Percentiles rank a stretch among this genome's conserved stretches.
Evolutionary conservation across 192 early-diverging fungal genomes (phyloP).

Genomic region (Backusella australiensis): DNA sequence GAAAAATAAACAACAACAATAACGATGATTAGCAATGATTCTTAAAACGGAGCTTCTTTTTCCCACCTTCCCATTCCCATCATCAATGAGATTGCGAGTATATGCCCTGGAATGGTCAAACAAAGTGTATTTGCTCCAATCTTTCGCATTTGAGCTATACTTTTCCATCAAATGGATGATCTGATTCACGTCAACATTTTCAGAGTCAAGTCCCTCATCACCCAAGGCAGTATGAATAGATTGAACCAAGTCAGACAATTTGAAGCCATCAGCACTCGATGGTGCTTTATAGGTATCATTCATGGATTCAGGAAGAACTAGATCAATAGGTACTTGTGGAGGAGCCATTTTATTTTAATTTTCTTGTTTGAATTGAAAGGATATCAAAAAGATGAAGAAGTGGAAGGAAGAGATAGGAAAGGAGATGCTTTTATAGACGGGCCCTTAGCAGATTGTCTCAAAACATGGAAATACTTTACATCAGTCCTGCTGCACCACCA

Average conservation of each 20-base stretch:
- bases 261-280: neutral
- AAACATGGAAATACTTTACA: neutral
- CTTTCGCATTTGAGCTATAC: slow-evolving; percentile 63
- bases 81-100: slow-evolving; percentile 87
- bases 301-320: neutral
- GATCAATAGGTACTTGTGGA: neutral
- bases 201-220: slow-evolving; percentile 51
- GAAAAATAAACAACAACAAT: neutral
- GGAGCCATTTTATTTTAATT: neutral
- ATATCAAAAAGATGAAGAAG: neutral
- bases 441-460: neutral
- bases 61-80: slow-evolving; percentile 75
- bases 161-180: slow-evolving; percentile 65
- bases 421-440: neutral
- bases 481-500: slow-evolving; percentile 2
- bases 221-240: slow-evolving; percentile 53
- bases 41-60: neutral
- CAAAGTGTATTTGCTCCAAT: slow-evolving; percentile 75
- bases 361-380: neutral
- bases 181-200: slow-evolving; percentile 51
- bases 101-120: slow-evolving; percentile 72
- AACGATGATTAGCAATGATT: neutral
- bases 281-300: neutral
- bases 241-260: neutral
- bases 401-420: neutral